Base-by-base conservation (phyloP, 2,329 filamentous ascomycete genomes). In the Trichophyton schoenleinii region DNA sequence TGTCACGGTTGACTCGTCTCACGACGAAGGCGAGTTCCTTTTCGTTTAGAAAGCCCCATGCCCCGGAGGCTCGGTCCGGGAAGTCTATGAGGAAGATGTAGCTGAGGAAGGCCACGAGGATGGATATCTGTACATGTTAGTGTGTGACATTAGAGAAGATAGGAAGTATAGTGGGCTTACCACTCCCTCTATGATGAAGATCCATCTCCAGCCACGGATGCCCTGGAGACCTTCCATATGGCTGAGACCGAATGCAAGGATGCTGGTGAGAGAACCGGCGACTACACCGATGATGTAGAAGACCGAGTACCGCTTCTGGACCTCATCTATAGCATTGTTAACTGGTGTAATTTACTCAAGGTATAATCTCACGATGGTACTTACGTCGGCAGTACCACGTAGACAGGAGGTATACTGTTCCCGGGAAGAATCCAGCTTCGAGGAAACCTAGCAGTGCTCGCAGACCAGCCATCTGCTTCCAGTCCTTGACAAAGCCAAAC, bases 361-460 rank as follows among this genome's bases (percentile, higher is more conserved):
- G 28, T 31, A 31, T 41, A 22, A 63, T 13, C 13, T 25, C 9
- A 7, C 6, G 13, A 59, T 42, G 15, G 48, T 25, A 53, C 64
- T 57, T 42, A 65, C 59, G 64, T 60, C 72, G 66, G 0, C 84
- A 85, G 68, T 87, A 88, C 86, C 86, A 90, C 41, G 84, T 87
- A 63, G 82, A 86, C n/a, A 90, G 79, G 4, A 89, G 75, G 68
- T 88, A 89, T 0, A 87, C 84, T 58, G 82, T 86, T 59, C 82
- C 82, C 0, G 86, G 86, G 71, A 89, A 89, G 73, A 87, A 88
- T 0, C 86, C 77, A 57, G 71, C 81, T 70, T 89, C 86, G 28
- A 88, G 78, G 1, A 85, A 64, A 46, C 87, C 86, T 2, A 89
- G 77, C 1, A 88, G 52, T 18, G 66, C 59, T 57, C 69, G 61